Evolutionary conservation across 2,329 filamentous ascomycete genomes (phyloP), one percentile per base, ranked within the genome.

Genomic region (Colletotrichum aenigma): DNA sequence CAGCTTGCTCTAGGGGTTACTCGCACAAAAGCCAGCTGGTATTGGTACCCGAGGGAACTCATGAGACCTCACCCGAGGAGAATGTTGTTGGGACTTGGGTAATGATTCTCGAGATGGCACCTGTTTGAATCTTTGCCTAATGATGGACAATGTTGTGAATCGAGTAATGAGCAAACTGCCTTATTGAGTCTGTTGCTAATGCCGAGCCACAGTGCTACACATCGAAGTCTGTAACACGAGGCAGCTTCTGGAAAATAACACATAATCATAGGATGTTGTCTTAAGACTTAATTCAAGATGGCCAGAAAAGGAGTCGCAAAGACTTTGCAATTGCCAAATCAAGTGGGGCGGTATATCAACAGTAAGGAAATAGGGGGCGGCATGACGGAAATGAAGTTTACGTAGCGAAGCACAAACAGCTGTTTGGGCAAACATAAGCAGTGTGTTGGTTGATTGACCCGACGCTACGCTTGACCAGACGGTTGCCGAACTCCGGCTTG

Each of bases 1-100:
- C 6, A 48, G 1, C 43, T 48, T 48, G 2, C 21, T 13, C 6
- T 48, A 13, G n/a, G 3, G 0, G 6, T 48, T 2, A n/a, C 6
- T 48, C n/a, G n/a, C n/a, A 48, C 10, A 2, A 21, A 0, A 12
- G 5, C 0, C 43, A 48, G n/a, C 43, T 48, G 1, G 0, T 21
- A 48, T 21, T 13, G 0, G 21, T 1, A 13, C n/a, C 38, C 0
- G 18, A 43, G 43, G 0, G 1, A 48, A 21, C 12, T 48, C 1
- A 21, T 4, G 0, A 48, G 43, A 21, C 43, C 12, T 48, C n/a
- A 21, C 6, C n/a, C 9, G 1, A 48, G n/a, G 2, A 48, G n/a
- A 2, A 21, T 48, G 2, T 21, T 48, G 43, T 21, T 21, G 43
- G 10, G 43, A 21, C n/a, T 4, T 48, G 18, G 43, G 1, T 0